These are phyloP conservation scores for Puya raimondii DNA, from an alignment of 176 grass and related monocot genomes.

Conservation along the genomic window DNA sequence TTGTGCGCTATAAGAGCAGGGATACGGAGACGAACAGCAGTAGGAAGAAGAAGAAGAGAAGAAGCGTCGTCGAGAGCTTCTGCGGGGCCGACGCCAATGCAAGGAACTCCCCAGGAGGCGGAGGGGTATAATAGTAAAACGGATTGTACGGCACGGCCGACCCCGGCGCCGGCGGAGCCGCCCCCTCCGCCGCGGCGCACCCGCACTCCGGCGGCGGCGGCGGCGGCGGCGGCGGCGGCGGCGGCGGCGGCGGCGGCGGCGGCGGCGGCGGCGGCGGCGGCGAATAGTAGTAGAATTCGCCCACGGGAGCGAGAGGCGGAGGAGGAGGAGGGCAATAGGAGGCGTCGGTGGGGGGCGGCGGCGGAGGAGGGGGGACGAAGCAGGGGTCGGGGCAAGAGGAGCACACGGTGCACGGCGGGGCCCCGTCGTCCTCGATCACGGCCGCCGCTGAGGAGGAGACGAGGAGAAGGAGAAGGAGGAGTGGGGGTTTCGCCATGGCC, in stretches of 20 bases:
- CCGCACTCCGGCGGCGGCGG: conserved; percentile 13
- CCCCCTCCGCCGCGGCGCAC: neutral
- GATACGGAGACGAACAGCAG: no score
- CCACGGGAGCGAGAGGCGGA: neutral
- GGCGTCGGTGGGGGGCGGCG: conserved; percentile 6
- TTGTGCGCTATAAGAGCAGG: no score
- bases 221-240: conserved; percentile 6
- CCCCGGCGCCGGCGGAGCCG: neutral
- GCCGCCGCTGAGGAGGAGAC: neutral
- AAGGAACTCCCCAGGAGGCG: neutral
- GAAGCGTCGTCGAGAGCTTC: no score
- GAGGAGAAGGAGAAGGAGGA: neutral
- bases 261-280: conserved; percentile 9
- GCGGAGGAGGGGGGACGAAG: neutral
- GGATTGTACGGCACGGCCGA: neutral
- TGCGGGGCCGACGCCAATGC: no score
- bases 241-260: conserved; percentile 8
- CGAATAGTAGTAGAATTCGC: neutral
- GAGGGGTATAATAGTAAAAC: neutral
- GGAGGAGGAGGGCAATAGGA: conserved; percentile 46
- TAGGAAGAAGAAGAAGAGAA: no score
- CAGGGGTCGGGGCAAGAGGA: neutral
- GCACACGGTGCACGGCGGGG: neutral
- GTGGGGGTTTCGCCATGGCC: neutral
- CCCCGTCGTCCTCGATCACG: neutral